Percentiles rank a stretch among this genome's conserved stretches.
phyloP scores from a whole-genome alignment of 306 rosid genomes.

The Inga oerstediana region DNA sequence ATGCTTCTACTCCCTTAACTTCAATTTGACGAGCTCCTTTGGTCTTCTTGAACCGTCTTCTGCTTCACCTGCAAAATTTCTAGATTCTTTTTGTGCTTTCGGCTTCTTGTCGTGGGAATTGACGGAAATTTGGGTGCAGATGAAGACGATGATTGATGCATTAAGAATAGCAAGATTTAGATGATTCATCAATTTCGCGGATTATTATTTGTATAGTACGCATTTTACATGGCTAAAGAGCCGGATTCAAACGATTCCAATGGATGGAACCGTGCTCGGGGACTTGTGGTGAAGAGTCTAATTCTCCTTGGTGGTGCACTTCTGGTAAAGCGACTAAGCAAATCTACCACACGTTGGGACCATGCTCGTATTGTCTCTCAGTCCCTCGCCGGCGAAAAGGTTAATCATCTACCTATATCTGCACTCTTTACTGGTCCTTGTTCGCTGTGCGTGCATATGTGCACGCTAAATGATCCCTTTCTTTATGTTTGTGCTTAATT shows the following conservation, averaged over 20 bases:
- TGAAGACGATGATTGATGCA: neutral
- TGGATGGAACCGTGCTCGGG: conserved; percentile 74
- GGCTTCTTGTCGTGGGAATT: neutral
- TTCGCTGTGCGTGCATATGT: neutral
- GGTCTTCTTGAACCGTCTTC: neutral
- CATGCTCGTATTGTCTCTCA: conserved; percentile 80
- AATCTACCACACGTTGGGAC: conserved; percentile 99
- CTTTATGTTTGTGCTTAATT: neutral
- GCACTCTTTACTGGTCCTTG: neutral
- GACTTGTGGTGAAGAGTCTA: conserved; percentile 68
- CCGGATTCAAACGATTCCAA: conserved; percentile 46
- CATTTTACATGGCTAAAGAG: conserved; percentile 49
- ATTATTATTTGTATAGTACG: neutral
- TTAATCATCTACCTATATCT: neutral
- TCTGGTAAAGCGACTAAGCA: conserved; percentile 83
- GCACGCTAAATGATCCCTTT: neutral
- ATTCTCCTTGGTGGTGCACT: conserved; percentile 86
- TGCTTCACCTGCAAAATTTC: neutral
- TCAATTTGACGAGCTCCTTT: neutral
- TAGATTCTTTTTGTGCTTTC: neutral
- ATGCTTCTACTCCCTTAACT: neutral
- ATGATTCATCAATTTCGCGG: neutral
- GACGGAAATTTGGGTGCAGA: neutral
- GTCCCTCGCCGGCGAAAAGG: conserved; percentile 91
- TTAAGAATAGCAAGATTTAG: neutral